These are phyloP conservation scores for Kodamaea leandrae DNA, from an alignment of 805 yeast species.

Conservation along the genomic window DNA sequence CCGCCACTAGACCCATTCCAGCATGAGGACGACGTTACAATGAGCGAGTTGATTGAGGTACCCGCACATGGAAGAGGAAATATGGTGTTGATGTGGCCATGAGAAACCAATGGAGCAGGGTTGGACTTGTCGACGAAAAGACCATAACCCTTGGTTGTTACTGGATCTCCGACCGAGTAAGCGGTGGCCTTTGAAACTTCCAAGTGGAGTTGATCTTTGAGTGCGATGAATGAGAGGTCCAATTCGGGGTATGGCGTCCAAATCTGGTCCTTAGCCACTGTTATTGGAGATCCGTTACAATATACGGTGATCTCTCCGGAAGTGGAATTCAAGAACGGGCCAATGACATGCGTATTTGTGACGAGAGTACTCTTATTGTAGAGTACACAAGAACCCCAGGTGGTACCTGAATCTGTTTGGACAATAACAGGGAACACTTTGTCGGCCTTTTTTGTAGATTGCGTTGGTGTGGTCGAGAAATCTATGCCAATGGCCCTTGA, in stretches of 20 bases:
- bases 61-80: slow-evolving; percentile 12
- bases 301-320: slow-evolving; percentile 1
- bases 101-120: slow-evolving; percentile 29
- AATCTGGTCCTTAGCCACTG: slow-evolving; percentile 17
- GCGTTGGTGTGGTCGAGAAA: too few species aligned
- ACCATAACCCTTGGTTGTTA: slow-evolving; percentile 40
- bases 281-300: slow-evolving; percentile 1
- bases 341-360: slow-evolving; percentile 44
- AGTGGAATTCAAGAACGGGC: slow-evolving; percentile 13
- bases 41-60: slow-evolving; percentile 15
- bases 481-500: slow-evolving; percentile 6
- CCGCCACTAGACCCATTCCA: slow-evolving; percentile 56
- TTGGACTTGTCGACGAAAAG: slow-evolving; percentile 25
- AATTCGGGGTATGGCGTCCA: slow-evolving; percentile 30
- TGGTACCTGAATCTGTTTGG: slow-evolving; percentile 9
- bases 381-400: slow-evolving; percentile 48
- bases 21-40: slow-evolving; percentile 42
- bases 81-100: slow-evolving; percentile 26
- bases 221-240: slow-evolving; percentile 38
- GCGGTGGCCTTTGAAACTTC: background rate
- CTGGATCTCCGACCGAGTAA: slow-evolving; percentile 20
- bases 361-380: slow-evolving; percentile 29
- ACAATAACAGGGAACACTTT: slow-evolving; percentile 6
- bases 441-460: too few species aligned
- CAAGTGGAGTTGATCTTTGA: slow-evolving; percentile 6